Percentiles rank a stretch among this genome's conserved stretches.
These are phyloP conservation scores for Hydnum rufescens DNA, from an alignment of 768 basidiomycete species.

Conservation along the genomic window DNA sequence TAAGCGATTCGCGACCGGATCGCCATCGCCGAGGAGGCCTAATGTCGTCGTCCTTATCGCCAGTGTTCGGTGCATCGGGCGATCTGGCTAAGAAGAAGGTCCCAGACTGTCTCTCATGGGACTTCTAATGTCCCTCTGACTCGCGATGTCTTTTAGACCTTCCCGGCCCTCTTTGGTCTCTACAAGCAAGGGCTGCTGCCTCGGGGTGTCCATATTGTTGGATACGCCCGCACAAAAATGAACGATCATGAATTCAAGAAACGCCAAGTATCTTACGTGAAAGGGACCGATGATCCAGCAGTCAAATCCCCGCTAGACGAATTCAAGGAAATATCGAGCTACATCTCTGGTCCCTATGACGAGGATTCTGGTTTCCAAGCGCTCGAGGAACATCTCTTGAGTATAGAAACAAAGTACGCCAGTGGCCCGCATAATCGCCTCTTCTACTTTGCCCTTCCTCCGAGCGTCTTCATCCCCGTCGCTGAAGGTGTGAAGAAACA, in stretches of 20 bases:
- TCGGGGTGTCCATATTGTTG: conserved; percentile 69
- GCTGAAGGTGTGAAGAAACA: conserved; percentile 63
- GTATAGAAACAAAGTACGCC: conserved; percentile 53
- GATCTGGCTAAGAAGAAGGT: conserved; percentile 99
- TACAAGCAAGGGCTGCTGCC: conserved; percentile 68
- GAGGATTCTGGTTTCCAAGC: conserved; percentile 57
- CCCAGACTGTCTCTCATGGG: conserved; percentile 7
- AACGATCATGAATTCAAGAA: conserved; percentile 64
- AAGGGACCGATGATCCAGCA: conserved; percentile 45
- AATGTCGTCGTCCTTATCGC: conserved; percentile 8
- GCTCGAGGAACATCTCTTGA: conserved; percentile 55
- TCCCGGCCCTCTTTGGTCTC: conserved; percentile 85
- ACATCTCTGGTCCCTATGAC: conserved; percentile 80
- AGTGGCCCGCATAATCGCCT: conserved; percentile 51
- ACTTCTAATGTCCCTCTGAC: conserved; percentile 1
- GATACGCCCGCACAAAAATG: conserved; percentile 96
- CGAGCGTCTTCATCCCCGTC: conserved; percentile 88
- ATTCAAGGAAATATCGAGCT: conserved; percentile 66
- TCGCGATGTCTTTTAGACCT: conserved; percentile 37
- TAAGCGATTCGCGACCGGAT: conserved; percentile 20
- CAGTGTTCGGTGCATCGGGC: conserved; percentile 89
- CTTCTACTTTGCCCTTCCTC: conserved; percentile 94
- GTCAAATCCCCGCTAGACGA: conserved; percentile 45
- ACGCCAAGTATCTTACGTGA: conserved; percentile 71
- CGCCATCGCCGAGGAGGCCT: conserved; percentile 4